phyloP scores from a whole-genome alignment of 1,284 basidiomycete species.

The Cutaneotrichosporon sp. region DNA sequence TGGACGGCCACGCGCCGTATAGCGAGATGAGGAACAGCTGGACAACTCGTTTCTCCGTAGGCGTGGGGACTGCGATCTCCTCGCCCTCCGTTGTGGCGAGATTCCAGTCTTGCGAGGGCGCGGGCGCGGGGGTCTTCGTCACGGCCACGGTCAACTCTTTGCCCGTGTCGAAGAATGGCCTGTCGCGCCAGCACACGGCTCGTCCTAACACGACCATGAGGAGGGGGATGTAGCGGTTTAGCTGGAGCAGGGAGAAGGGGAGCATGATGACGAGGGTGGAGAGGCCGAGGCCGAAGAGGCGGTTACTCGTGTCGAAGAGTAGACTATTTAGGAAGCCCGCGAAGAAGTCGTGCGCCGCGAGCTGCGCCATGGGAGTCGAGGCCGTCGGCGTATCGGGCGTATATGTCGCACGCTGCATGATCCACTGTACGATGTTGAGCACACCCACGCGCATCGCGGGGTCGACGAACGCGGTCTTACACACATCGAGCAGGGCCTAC shows the following conservation, averaged over 20 bases:
- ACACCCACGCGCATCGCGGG: slow-evolving; percentile 23
- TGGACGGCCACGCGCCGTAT: slow-evolving; percentile 45
- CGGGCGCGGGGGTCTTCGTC: slow-evolving; percentile 31
- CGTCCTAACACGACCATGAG: slow-evolving; percentile 40
- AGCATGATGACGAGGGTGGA: slow-evolving; percentile 30
- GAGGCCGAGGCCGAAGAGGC: slow-evolving; percentile 35
- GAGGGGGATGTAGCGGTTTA: slow-evolving; percentile 34
- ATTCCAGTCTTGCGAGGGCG: slow-evolving; percentile 20
- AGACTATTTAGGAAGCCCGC: slow-evolving; percentile 25
- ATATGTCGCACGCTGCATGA: slow-evolving; percentile 26
- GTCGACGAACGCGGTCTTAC: slow-evolving; percentile 8
- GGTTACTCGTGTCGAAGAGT: slow-evolving; percentile 37
- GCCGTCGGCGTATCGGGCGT: slow-evolving; percentile 23
- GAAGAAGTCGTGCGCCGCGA: slow-evolving; percentile 26
- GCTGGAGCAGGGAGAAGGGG: slow-evolving; percentile 31
- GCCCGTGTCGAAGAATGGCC: slow-evolving; percentile 34
- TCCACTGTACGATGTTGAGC: slow-evolving; percentile 24
- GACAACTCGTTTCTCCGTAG: slow-evolving; percentile 24
- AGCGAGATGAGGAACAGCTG: slow-evolving; percentile 32
- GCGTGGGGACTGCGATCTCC: not conserved
- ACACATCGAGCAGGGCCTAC: slow-evolving; percentile 17
- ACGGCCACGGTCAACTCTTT: slow-evolving; percentile 16
- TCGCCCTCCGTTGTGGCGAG: slow-evolving; percentile 16
- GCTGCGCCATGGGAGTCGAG: slow-evolving; percentile 24
- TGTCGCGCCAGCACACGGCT: slow-evolving; percentile 40